Evolutionary conservation across 768 basidiomycete genomes (phyloP), one percentile per base, ranked within the genome.

Genomic region (Pleurotus cornucopiae): DNA sequence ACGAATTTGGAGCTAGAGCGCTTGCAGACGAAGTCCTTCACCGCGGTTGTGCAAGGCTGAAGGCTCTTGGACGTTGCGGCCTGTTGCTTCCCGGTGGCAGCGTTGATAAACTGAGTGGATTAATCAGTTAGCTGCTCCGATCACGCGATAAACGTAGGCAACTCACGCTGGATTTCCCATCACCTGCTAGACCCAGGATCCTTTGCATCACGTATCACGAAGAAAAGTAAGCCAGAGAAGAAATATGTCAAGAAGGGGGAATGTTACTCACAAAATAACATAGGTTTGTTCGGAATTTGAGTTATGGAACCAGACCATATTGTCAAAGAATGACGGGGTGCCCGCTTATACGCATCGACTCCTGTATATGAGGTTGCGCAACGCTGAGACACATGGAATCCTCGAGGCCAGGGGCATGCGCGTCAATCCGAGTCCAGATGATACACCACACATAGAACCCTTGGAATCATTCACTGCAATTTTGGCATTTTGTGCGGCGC

Each of bases 61-160:
- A 49, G 14, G 12, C 21, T 23, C 26, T 26, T 34, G 16, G 48
- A 49, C 21, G 48, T 47, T 14, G 21, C 46, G 13, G 46, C 46
- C 26, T 18, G 20, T 23, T 26, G 23, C 21, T 48, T 25, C 21
- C 44, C 44, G 30, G 46, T 26, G 46, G 46, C 46, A 23, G 21
- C 30, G 46, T 48, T 48, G 46, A 48, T 48, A 25, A 48, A 48
- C 46, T 48, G 46, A 7, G 26, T 30, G 12, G 55, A 44, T 44
- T 14, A 21, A 16, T n/a, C 16, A 44, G 20, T 21, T n/a, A 44
- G 1, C n/a, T 16, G 4, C 5, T 44, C 20, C 20, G 14, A 21
- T 44, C 16, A 16, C 5, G 2, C 2, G 14, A 44, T 44, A 44
- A 16, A 44, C 1, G 6, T 16, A 44, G 20, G 1, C 43, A 3